These are phyloP conservation scores for Rostrohypoxylon terebratum DNA, from an alignment of 495 filamentous ascomycete species.

Conservation along the genomic window DNA sequence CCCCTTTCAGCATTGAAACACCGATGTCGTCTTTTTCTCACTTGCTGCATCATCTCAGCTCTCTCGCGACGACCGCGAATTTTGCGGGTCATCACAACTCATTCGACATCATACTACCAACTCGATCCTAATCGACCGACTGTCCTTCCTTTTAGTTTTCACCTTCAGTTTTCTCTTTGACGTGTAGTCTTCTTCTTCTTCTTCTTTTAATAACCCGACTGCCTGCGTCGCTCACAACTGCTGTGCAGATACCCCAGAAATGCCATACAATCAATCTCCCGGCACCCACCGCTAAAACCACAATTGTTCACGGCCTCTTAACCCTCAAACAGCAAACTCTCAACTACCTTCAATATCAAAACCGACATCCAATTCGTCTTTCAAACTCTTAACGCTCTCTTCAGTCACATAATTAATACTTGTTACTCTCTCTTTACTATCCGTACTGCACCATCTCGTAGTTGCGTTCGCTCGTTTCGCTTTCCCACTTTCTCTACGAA, in stretches of 20 bases:
- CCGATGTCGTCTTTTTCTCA: not conserved
- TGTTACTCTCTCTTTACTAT: conserved; percentile 7
- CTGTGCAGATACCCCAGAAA: conserved; percentile 35
- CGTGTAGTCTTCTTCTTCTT: no score
- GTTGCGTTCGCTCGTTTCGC: not conserved
- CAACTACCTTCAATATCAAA: not conserved
- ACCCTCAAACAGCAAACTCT: conserved; percentile 18
- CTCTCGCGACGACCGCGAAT: conserved; percentile 37
- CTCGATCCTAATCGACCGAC: conserved; percentile 40
- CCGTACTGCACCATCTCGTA: not conserved
- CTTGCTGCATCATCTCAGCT: conserved; percentile 24
- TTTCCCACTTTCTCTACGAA: not conserved
- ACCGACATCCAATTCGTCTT: not conserved
- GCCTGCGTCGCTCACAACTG: conserved; percentile 30
- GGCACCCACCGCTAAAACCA: not conserved
- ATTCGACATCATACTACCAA: conserved; percentile 51
- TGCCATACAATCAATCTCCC: not conserved
- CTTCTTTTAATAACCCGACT: conserved; percentile 49
- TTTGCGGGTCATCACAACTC: conserved; percentile 48
- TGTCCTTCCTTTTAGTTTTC: conserved; percentile 24
- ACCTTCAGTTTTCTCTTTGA: not conserved
- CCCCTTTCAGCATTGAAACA: conserved; percentile 19
- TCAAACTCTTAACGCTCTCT: conserved; percentile 7
- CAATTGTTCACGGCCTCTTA: conserved; percentile 48
- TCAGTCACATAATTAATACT: conserved; percentile 1